A percentile compares a stretch with the other conserved stretches of the same genome.
phyloP scores from a whole-genome alignment of 73 alveolate species.

The Urostyla sp. region DNA sequence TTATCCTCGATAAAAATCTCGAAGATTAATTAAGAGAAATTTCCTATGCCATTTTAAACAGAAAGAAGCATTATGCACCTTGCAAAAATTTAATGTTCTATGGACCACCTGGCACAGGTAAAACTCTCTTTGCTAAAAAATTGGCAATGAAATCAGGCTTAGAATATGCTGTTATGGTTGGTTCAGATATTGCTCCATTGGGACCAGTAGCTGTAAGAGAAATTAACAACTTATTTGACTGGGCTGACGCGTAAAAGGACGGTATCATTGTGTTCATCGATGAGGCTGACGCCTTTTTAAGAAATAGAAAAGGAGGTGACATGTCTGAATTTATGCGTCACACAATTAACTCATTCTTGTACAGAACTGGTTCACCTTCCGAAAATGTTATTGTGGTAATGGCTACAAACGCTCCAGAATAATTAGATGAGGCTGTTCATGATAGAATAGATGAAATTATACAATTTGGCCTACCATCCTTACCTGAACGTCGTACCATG shows the following conservation, averaged over 20 bases:
- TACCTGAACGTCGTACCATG: conserved; percentile 73
- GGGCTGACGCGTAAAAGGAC: conserved; percentile 85
- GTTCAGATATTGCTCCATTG: conserved; percentile 93
- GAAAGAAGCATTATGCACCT: conserved; percentile 80
- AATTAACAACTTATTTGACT: conserved; percentile 84
- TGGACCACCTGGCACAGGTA: conserved; percentile 98
- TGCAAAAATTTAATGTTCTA: conserved; percentile 85
- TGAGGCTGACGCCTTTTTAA: conserved; percentile 93
- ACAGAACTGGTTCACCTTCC: conserved; percentile 80
- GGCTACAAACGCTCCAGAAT: conserved; percentile 90
- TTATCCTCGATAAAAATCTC: conserved; percentile 67
- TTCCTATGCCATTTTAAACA: conserved; percentile 75
- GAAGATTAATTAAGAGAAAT: conserved; percentile 73
- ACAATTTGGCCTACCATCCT: conserved; percentile 77
- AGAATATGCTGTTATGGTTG: conserved; percentile 91
- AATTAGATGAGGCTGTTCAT: conserved; percentile 90
- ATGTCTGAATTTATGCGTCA: conserved; percentile 76
- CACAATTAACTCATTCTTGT: conserved; percentile 76
- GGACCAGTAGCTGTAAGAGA: conserved; percentile 88
- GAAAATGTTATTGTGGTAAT: conserved; percentile 79
- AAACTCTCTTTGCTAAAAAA: conserved; percentile 91
- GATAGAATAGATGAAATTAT: conserved; percentile 88
- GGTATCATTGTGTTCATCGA: conserved; percentile 85
- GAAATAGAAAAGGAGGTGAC: conserved; percentile 70
- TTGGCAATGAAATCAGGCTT: conserved; percentile 78